Evolutionary conservation across 306 rosid species (phyloP).

Genomic region (Boehmeria nivea): DNA sequence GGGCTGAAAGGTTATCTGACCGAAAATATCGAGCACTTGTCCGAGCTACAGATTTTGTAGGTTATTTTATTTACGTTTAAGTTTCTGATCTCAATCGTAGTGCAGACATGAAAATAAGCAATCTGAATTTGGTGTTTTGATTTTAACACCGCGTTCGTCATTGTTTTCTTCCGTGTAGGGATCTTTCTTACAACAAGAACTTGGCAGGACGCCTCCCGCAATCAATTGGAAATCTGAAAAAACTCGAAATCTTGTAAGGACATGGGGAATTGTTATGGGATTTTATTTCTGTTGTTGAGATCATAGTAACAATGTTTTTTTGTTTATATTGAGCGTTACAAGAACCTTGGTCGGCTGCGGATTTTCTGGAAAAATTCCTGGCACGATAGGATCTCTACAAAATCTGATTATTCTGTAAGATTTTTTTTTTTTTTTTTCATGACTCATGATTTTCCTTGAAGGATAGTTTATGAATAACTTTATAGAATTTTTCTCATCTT

Average conservation of each 20-base stretch:
- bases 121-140: no score
- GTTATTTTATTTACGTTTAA: no score
- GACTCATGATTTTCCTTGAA: no score
- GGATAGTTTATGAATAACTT: no score
- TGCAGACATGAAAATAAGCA: no score
- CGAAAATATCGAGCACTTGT: constrained; percentile 32
- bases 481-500: background rate
- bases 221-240: constrained; percentile 44
- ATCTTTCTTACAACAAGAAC: constrained; percentile 46
- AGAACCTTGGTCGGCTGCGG: constrained; percentile 54
- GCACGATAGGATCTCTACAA: constrained; percentile 46
- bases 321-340: constrained; percentile 14
- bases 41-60: constrained; percentile 42
- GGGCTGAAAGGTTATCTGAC: constrained; percentile 43
- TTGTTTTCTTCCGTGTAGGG: constrained; percentile 38
- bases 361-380: constrained; percentile 58
- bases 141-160: no score
- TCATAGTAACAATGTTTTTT: no score
- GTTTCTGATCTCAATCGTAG: no score
- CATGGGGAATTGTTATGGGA: no score
- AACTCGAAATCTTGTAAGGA: constrained; percentile 49
- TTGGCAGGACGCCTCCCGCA: constrained; percentile 39
- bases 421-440: background rate
- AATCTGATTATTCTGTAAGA: constrained; percentile 49
- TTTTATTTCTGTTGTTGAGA: background rate